Conservation (phyloP, 2,329 filamentous ascomycete genomes). For the Sarocladiaceae sp. region DNA sequence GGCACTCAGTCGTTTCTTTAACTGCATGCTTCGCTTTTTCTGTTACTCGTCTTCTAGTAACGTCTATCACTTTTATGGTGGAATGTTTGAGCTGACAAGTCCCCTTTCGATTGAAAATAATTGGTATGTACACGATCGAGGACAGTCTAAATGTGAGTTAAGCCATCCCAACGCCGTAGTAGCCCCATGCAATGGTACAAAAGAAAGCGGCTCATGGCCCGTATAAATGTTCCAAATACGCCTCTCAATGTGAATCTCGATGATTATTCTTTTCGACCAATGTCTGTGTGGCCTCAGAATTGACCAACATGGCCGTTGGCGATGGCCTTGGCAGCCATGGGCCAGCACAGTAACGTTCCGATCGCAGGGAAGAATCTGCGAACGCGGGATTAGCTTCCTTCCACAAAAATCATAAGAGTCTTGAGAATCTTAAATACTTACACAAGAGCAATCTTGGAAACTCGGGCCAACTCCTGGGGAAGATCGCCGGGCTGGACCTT, state of each 20-base stretch:
- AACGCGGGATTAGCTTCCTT: neutral
- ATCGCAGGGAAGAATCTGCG: conserved; percentile 9
- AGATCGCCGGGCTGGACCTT: conserved; percentile 2
- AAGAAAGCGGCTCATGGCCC: too few relatives aligned
- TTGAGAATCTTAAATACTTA: neutral
- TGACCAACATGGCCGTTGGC: conserved; percentile 2
- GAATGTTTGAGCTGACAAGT: too few relatives aligned
- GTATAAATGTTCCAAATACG: neutral
- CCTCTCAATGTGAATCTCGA: neutral
- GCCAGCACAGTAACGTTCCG: conserved; percentile 6
- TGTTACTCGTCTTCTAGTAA: too few relatives aligned
- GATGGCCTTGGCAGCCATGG: neutral
- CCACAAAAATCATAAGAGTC: neutral
- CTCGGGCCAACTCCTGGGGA: conserved; percentile 1
- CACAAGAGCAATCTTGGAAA: conserved; percentile 7
- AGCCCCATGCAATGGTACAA: too few relatives aligned
- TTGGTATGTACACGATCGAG: too few relatives aligned
- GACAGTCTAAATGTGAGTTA: too few relatives aligned
- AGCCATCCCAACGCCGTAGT: too few relatives aligned
- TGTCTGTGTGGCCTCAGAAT: too few relatives aligned
- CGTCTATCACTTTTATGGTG: too few relatives aligned
- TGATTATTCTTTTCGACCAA: neutral
- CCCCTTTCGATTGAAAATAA: too few relatives aligned
- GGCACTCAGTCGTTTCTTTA: too few relatives aligned
- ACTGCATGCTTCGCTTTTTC: too few relatives aligned